A percentile compares a stretch with the other conserved stretches of the same genome.
Conservation (phyloP, 352 stramenopile genomes). For the Phytophthora uliginosa region DNA sequence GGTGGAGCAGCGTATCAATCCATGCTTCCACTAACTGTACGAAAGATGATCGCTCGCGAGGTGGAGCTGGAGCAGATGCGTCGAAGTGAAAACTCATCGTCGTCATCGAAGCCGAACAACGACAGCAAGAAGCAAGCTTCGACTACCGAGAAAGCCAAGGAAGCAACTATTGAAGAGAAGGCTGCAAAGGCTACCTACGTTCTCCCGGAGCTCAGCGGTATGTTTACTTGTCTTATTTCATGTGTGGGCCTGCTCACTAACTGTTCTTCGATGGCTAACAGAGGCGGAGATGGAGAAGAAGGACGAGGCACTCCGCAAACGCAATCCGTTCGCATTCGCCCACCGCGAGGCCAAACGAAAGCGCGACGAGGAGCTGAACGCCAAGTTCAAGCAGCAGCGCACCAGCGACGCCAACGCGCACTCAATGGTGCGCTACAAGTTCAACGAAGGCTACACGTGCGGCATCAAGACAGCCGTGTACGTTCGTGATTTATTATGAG, state of each 20-base stretch:
- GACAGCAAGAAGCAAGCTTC: slow-evolving; percentile 6
- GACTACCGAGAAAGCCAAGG: slow-evolving; percentile 16
- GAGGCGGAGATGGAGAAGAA: slow-evolving; percentile 71
- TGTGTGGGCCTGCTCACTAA: not conserved
- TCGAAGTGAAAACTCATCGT: slow-evolving; percentile 52
- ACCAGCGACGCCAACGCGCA: slow-evolving; percentile 31
- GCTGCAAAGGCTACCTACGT: slow-evolving; percentile 49
- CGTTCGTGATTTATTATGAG: slow-evolving; percentile 88
- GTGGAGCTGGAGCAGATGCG: slow-evolving; percentile 87
- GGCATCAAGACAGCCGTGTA: slow-evolving; percentile 92
- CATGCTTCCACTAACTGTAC: slow-evolving; percentile 67
- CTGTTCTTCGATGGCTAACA: slow-evolving; percentile 25
- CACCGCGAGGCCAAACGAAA: slow-evolving; percentile 87
- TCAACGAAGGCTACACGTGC: slow-evolving; percentile 93
- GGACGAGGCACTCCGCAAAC: slow-evolving; percentile 68
- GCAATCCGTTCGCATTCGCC: slow-evolving; percentile 85
- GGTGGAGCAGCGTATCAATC: slow-evolving; percentile 32
- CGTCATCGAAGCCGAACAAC: slow-evolving; percentile 10
- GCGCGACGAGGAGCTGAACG: slow-evolving; percentile 56
- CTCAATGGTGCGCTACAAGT: slow-evolving; percentile 86
- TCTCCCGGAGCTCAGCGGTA: slow-evolving; percentile 68
- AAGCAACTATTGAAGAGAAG: slow-evolving; percentile 37
- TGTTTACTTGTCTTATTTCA: slow-evolving; percentile 20
- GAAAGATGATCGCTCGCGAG: slow-evolving; percentile 85
- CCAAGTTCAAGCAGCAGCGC: slow-evolving; percentile 50